Evolutionary conservation across 2,329 filamentous ascomycete species (phyloP).

Genomic region (Exserohilum rostratum): DNA sequence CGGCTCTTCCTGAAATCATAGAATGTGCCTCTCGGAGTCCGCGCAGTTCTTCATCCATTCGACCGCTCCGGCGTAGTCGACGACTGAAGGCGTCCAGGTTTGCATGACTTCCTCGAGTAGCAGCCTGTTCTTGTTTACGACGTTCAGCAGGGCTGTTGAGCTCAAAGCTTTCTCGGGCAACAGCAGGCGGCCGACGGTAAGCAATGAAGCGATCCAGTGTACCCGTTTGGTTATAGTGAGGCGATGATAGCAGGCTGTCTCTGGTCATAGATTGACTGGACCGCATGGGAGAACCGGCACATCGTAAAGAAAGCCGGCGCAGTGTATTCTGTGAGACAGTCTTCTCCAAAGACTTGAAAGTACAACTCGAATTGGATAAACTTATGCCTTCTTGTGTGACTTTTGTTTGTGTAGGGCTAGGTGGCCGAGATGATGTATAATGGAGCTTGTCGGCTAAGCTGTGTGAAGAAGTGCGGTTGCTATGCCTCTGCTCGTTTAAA

Average conservation of each 20-base stretch:
- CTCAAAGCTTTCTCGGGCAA: slow-evolving; percentile 58
- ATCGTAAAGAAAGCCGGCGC: slow-evolving; percentile 25
- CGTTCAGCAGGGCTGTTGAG: slow-evolving; percentile 57
- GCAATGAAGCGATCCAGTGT: slow-evolving; percentile 67
- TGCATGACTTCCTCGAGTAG: slow-evolving; percentile 52
- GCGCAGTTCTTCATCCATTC: slow-evolving; percentile 42
- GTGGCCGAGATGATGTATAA: slow-evolving; percentile 3
- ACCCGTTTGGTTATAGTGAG: slow-evolving; percentile 27
- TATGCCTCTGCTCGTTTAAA: not conserved
- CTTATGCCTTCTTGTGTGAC: not conserved
- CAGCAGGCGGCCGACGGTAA: slow-evolving; percentile 49
- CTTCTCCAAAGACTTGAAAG: not conserved
- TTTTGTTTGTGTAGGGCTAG: not conserved
- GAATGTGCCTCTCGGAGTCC: slow-evolving; percentile 43
- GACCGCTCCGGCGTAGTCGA: slow-evolving; percentile 41
- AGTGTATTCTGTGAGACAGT: slow-evolving; percentile 8
- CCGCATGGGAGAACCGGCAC: slow-evolving; percentile 40
- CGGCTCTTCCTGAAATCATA: slow-evolving; percentile 28
- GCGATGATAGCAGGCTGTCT: slow-evolving; percentile 28
- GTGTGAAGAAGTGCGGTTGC: slow-evolving; percentile 15
- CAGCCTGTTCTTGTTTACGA: slow-evolving; percentile 55
- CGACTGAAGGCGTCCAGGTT: slow-evolving; percentile 61
- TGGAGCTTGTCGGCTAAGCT: slow-evolving; percentile 5
- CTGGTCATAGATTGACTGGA: slow-evolving; percentile 40
- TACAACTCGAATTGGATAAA: not conserved